These are phyloP conservation scores for Senna tora DNA, from an alignment of 306 rosid genomes.

Conservation along the genomic window DNA sequence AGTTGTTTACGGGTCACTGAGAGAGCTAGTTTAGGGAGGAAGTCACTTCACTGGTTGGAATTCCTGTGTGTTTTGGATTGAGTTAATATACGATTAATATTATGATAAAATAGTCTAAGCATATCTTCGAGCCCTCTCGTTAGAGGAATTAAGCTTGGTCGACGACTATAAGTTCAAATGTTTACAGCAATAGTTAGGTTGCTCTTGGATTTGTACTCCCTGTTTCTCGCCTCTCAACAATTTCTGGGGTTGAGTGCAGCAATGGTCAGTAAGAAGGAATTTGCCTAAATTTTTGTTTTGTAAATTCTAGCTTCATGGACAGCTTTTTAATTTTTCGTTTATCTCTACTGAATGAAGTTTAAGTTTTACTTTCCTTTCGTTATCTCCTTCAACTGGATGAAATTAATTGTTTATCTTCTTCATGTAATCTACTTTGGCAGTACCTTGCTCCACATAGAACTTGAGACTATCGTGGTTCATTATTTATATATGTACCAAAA, in stretches of 20 bases:
- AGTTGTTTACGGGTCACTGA: constrained; percentile 36
- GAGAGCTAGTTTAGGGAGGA: constrained; percentile 14
- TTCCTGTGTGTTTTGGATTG: constrained; percentile 35
- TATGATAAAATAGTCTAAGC: constrained; percentile 33
- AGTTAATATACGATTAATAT: constrained; percentile 26
- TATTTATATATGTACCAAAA: background rate
- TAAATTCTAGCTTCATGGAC: background rate
- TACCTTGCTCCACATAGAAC: background rate
- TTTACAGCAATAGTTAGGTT: constrained; percentile 28
- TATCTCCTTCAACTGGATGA: background rate
- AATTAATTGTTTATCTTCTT: background rate
- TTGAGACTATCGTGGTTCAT: background rate
- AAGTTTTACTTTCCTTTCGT: too few relatives aligned
- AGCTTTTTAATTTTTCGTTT: constrained; percentile 11
- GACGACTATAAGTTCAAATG: constrained; percentile 10
- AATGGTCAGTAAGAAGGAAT: constrained; percentile 20
- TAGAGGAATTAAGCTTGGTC: constrained; percentile 36
- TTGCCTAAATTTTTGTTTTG: constrained; percentile 14
- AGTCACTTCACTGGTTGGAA: constrained; percentile 6
- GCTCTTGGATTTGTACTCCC: constrained; percentile 28
- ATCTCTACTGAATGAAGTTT: background rate
- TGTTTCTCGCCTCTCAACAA: constrained; percentile 21
- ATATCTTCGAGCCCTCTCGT: constrained; percentile 25
- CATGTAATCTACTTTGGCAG: too few relatives aligned
- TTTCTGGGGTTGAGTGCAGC: constrained; percentile 17